phyloP scores from a whole-genome alignment of 1,139 yeast genomes.

The Debaryomyces subglobosus region DNA sequence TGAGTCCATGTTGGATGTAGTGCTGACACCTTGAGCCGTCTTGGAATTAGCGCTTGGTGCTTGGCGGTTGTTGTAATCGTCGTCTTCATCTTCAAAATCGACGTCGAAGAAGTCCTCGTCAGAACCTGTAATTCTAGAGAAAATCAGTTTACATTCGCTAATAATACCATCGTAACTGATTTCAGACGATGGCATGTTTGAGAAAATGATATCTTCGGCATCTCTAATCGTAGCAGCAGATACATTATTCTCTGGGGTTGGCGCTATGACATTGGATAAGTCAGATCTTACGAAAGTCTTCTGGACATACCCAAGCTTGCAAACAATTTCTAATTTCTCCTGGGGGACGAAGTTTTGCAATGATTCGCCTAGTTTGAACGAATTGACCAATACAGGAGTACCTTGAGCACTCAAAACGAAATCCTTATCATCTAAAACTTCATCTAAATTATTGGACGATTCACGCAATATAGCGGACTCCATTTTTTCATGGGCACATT shows the following conservation, averaged over 20 bases:
- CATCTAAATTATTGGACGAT: constrained; percentile 53
- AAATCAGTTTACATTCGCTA: constrained; percentile 76
- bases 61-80: constrained; percentile 23
- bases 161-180: constrained; percentile 89
- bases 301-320: constrained; percentile 84
- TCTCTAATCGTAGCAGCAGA: constrained; percentile 34
- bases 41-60: constrained; percentile 13
- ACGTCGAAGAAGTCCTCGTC: constrained; percentile 95
- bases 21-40: constrained; percentile 9
- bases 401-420: constrained; percentile 59
- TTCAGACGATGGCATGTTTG: constrained; percentile 78
- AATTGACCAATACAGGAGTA: constrained; percentile 65
- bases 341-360: constrained; percentile 82
- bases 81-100: constrained; percentile 91
- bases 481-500: constrained; percentile 77
- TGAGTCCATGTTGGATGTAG: constrained; percentile 16
- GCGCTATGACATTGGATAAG: constrained; percentile 41
- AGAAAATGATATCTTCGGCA: constrained; percentile 56
- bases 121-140: constrained; percentile 80
- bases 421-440: constrained; percentile 54
- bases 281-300: constrained; percentile 54
- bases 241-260: constrained; percentile 37
- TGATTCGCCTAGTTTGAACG: constrained; percentile 84
- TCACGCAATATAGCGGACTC: constrained; percentile 82
- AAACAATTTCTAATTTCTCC: constrained; percentile 73